Evolutionary conservation across 345 rosid genomes (phyloP), one percentile per base, ranked within the genome.

Genomic region (Bretschneidera sinensis): DNA sequence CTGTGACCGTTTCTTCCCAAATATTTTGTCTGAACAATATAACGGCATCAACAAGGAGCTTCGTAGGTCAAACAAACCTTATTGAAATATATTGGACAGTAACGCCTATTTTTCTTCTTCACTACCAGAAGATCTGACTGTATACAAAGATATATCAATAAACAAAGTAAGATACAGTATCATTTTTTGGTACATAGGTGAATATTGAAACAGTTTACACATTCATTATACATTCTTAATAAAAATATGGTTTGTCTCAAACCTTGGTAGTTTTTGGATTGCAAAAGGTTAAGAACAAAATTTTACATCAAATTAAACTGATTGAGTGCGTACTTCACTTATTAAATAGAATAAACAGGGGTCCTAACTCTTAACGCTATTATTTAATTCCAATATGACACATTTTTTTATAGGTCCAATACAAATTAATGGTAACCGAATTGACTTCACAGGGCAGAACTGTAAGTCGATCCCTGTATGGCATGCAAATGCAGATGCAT

Each of bases 91-190:
- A 92, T 66, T 15, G 97, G 98, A 81, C 86, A 87, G 74, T 79
- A 92, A 21, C 98, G 88, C 75, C 72, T 85, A 73, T 78, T 84
- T 73, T 67, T 89, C 73, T 75, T 92, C 85, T 78, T 87, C 74
- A 87, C 88, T 53, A 85, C 85, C 78, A 89, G 80, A 69, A 84
- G 94, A 57, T 92, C 98, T 21, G 98, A 92, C 98, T 92, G 91
- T 67, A 78, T n/a, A 65, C 17, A 55, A 17, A 67, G 31, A 53
- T 11, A 52, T 59, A 31, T 60, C 53, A 66, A 25, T 31, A 43
- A 39, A 58, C 13, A 53, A 53, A 15, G 21, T 43, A 45, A 75
- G 70, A 63, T 10, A 51, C 21, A 16, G 52, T 11, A 31, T 49
- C 1, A 52, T 51, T n/a, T 54, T 43, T 54, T 13, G 21, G 47